These are phyloP conservation scores for Agapanthus africanus DNA, from an alignment of 106 monocot genomes.

Conservation along the genomic window DNA sequence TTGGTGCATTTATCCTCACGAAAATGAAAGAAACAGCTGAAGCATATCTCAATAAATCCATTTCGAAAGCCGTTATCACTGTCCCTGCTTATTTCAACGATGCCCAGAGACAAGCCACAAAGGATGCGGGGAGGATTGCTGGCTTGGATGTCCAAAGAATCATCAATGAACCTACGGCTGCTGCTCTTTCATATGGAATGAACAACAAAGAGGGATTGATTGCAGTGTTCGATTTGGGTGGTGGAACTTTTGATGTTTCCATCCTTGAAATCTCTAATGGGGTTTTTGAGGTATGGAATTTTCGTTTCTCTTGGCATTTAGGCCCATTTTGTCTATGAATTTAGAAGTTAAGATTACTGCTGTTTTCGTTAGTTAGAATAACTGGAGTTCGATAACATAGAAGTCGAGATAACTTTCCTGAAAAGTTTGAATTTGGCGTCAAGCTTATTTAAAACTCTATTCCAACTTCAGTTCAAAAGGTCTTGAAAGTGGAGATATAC, in stretches of 20 bases:
- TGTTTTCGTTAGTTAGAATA: too few relatives aligned
- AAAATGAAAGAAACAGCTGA: conserved; percentile 56
- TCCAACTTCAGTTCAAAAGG: too few relatives aligned
- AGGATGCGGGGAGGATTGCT: conserved; percentile 52
- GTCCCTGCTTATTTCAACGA: conserved; percentile 68
- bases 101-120: conserved; percentile 55
- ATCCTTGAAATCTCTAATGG: conserved; percentile 66
- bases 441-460: too few relatives aligned
- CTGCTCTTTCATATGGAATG: conserved; percentile 66
- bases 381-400: too few relatives aligned
- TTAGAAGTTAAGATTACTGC: too few relatives aligned
- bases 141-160: conserved; percentile 54
- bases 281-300: conserved; percentile 35
- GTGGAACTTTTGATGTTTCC: conserved; percentile 69
- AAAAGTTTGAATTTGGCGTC: too few relatives aligned
- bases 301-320: neutral
- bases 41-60: conserved; percentile 71
- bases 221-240: conserved; percentile 60
- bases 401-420: too few relatives aligned
- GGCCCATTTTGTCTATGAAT: too few relatives aligned
- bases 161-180: conserved; percentile 62
- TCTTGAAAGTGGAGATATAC: too few relatives aligned
- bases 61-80: conserved; percentile 65
- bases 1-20: conserved; percentile 54
- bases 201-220: conserved; percentile 59